phyloP scores from a whole-genome alignment of 164 flowering plant species.

The Chimonanthus praecox region DNA sequence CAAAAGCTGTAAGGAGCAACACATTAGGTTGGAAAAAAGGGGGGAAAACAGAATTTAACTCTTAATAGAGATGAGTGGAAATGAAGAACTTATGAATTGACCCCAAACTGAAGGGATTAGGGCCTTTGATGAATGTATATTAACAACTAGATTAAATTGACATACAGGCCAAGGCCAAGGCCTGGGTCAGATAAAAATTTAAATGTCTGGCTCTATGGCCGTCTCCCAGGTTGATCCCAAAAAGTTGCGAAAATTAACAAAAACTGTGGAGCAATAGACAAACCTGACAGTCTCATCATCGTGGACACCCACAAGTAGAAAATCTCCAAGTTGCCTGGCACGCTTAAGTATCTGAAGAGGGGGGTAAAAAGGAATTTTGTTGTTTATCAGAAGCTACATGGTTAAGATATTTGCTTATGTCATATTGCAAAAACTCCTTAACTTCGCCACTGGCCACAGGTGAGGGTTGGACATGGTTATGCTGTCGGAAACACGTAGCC shows the following conservation, averaged over 20 bases:
- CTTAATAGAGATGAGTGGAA: too few relatives aligned
- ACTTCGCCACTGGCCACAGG: neutral
- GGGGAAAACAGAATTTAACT: too few relatives aligned
- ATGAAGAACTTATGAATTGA: too few relatives aligned
- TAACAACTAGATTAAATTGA: too few relatives aligned
- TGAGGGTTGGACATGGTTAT: neutral
- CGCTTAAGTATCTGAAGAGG: constrained; percentile 46
- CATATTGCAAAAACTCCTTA: neutral
- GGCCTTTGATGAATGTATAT: too few relatives aligned
- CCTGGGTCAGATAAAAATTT: too few relatives aligned
- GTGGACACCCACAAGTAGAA: constrained; percentile 72
- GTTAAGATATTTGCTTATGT: neutral
- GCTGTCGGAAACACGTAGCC: neutral
- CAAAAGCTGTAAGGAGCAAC: neutral
- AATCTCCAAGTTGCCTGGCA: constrained; percentile 75
- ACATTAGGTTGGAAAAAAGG: neutral
- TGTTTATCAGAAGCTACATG: neutral
- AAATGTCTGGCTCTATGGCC: neutral
- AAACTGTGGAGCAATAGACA: neutral
- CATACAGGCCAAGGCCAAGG: too few relatives aligned
- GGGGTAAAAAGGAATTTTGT: neutral
- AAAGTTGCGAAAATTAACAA: too few relatives aligned
- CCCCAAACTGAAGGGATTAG: too few relatives aligned
- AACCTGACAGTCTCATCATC: constrained; percentile 64
- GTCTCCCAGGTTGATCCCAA: too few relatives aligned